A percentile compares a stretch with the other conserved stretches of the same genome.
Conservation (phyloP, 345 rosid genomes). For the Geranium brycei region DNA sequence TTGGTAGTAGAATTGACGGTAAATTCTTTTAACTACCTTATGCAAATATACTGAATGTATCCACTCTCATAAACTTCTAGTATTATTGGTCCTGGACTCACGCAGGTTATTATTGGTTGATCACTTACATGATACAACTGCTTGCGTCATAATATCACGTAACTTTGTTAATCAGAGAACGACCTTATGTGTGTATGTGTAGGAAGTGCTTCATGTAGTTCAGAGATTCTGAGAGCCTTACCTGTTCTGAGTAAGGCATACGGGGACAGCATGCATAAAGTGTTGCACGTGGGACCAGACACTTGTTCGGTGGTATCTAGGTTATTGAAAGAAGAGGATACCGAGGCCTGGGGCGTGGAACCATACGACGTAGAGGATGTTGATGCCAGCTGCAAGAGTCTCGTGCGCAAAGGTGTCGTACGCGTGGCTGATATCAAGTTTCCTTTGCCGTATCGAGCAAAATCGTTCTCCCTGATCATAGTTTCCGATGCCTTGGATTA, state of each 20-base stretch:
- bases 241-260: constrained; percentile 42
- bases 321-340: constrained; percentile 41
- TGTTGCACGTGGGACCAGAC: constrained; percentile 45
- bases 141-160: neutral
- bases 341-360: constrained; percentile 51
- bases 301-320: constrained; percentile 41
- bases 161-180: neutral
- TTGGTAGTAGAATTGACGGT: constrained; percentile 30
- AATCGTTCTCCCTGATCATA: constrained; percentile 44
- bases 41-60: no score
- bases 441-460: constrained; percentile 39
- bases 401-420: constrained; percentile 45
- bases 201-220: constrained; percentile 42
- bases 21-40: constrained; percentile 4
- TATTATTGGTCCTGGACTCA: neutral
- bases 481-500: constrained; percentile 52
- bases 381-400: constrained; percentile 33
- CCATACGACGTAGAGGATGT: constrained; percentile 50
- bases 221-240: constrained; percentile 34
- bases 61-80: neutral
- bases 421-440: constrained; percentile 52
- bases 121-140: neutral
- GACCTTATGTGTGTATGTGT: constrained; percentile 6
- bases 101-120: neutral
- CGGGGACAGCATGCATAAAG: constrained; percentile 46